Conservation (phyloP, 1,139 yeast species). For the Meyerozyma smithsonii region DNA sequence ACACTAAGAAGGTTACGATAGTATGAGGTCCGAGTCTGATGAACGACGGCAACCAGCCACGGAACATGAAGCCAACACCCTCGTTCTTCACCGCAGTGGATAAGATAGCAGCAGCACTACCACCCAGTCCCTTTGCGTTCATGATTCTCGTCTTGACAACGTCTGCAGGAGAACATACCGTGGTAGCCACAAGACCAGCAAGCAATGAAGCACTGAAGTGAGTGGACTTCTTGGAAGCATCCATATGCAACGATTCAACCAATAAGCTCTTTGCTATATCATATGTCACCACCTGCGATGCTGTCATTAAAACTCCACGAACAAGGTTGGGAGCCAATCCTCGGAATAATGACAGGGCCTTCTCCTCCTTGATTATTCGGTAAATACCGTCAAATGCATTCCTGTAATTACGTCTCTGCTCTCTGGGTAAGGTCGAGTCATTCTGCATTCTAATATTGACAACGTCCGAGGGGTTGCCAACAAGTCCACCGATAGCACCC, state of each 20-base stretch:
- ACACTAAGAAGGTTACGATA: slow-evolving; percentile 74
- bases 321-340: slow-evolving; percentile 76
- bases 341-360: slow-evolving; percentile 55
- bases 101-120: slow-evolving; percentile 49
- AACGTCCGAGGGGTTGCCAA: slow-evolving; percentile 86
- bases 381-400: slow-evolving; percentile 75
- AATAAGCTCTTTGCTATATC: slow-evolving; percentile 67
- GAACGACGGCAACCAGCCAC: slow-evolving; percentile 91
- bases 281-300: slow-evolving; percentile 86
- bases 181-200: slow-evolving; percentile 85
- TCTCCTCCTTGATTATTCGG: slow-evolving; percentile 60
- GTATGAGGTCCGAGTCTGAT: slow-evolving; percentile 88
- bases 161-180: slow-evolving; percentile 89
- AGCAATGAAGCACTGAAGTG: slow-evolving; percentile 73
- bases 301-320: slow-evolving; percentile 85
- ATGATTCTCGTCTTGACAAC: slow-evolving; percentile 85
- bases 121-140: slow-evolving; percentile 56
- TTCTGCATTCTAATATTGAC: slow-evolving; percentile 91
- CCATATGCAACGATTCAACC: slow-evolving; percentile 46
- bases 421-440: slow-evolving; percentile 65
- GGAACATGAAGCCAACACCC: slow-evolving; percentile 74
- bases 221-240: slow-evolving; percentile 61
- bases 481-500: slow-evolving; percentile 79
- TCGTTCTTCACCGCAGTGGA: slow-evolving; percentile 56
- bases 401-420: slow-evolving; percentile 66